Evolutionary conservation across 2,329 filamentous ascomycete species (phyloP), one percentile per base, ranked within the genome.

Genomic region (Pestalotiopsis sp.): DNA sequence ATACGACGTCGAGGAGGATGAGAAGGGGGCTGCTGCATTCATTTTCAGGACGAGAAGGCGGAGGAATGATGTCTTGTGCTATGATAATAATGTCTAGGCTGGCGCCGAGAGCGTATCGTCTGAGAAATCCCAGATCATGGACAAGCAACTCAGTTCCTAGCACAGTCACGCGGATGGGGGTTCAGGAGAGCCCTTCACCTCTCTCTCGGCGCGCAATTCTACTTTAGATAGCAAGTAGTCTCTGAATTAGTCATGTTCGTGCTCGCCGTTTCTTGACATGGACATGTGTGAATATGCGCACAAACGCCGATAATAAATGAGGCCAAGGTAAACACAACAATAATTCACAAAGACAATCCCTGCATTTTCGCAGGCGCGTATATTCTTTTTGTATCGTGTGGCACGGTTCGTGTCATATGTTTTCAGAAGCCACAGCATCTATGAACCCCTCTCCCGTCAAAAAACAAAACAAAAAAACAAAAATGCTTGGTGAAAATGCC

Each of bases 401-500:
- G 2, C 31, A 36, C 9, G 31, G 31, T 36, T 36, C 7, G 2
- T 36, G 31, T 36, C 31, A 36, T 31, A 9, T 36, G 20, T 23
- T 52, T 9, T 52, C 7, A 20, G 6, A 52, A 20, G 45, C n/a
- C 45, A 52, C 31, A 36, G 2, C n/a, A 9, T 52, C 45, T 52
- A 52, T 52, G 20, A n/a, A n/a, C 17, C 9, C 17, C 45, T 52
- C 45, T n/a, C 45, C 45, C 20, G 11, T 52, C 45, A 52, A n/a
- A 52, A 23, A 6, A 9, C 2, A 7, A 45, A 45, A 45, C 4
- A 45, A 52, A 52, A n/a, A 52, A 9, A 14, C 4, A 52, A 59
- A 59, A 59, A 36, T 59, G 57, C 27, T 27, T 6, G 57, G 39
- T 39, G 45, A 31, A 23, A 66, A 67, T 63, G 25, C 66, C 66